Evolutionary conservation across 2,329 filamentous ascomycete species (phyloP), one percentile per base, ranked within the genome.

Genomic region (Fusarium buharicum): DNA sequence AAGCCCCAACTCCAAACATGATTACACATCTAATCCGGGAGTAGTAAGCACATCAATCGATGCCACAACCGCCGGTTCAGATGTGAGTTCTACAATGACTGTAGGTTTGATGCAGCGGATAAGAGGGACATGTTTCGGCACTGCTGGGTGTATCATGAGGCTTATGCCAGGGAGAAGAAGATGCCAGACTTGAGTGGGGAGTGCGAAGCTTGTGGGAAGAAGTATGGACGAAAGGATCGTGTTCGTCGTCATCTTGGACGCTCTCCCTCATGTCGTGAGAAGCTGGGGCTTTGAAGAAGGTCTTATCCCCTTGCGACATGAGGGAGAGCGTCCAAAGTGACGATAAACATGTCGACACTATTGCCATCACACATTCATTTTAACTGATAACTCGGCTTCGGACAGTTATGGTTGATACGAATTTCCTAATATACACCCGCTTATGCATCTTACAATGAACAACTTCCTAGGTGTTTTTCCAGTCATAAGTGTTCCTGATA

Each of bases 251-350:
- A 69, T 53, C 61, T 48, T 17, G 12, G 22, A 4, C 30, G 2
- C 7, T 6, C 20, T 53, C 41, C 12, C 13, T 16, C 18, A 37
- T 36, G 24, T 6, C 36, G 20, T 16, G 17, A 20, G 11, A 38
- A 52, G 39, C 13, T n/a, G 16, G 27, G 30, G 43, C 38, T 41
- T 37, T 30, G 17, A n/a, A 50, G 31, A 44, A 27, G 54, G 50
- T 22, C 52, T 41, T 6, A 67, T 14, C 31, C 55, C 61, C 40
- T 60, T 9, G 50, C 63, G 52, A 45, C 54, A 67, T 20, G 12
- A n/a, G 12, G 38, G 38, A 38, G 4, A 58, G 4, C 30, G 55
- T 27, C 16, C 30, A 51, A 20, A 13, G 11, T 31, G 18, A 27
- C 5, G 33, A 39, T 6, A 17, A 18, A 24, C 24, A 16, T 16